phyloP scores from a whole-genome alignment of 208 protist genomes.

The Leishmania mexicana region DNA sequence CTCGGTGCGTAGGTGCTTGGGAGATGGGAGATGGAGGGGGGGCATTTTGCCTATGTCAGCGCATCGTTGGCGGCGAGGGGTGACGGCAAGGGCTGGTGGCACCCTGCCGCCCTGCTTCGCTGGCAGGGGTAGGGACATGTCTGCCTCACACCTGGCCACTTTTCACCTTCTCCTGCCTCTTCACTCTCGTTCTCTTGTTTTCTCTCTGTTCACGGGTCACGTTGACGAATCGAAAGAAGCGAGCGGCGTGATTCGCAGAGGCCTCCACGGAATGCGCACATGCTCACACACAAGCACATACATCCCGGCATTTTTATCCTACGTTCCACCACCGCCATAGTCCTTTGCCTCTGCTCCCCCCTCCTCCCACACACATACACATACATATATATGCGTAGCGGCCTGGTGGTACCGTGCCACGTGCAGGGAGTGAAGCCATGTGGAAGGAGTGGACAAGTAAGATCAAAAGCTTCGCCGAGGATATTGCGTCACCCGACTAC shows the following conservation, averaged over 20 bases:
- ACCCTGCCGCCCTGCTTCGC: not conserved
- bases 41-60: not conserved
- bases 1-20: not conserved
- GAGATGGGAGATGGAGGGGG: too few species aligned
- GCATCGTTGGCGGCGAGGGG: not conserved
- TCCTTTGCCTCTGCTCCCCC: not conserved
- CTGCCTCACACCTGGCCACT: not conserved
- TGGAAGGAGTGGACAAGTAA: conserved; percentile 68
- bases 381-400: not conserved
- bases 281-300: not conserved
- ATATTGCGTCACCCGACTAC: conserved; percentile 68
- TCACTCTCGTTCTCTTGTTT: not conserved
- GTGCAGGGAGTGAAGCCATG: conserved; percentile 23
- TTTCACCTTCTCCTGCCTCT: not conserved
- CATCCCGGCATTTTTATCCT: not conserved
- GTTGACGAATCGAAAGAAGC: not conserved
- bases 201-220: too few species aligned
- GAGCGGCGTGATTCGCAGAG: not conserved
- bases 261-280: not conserved
- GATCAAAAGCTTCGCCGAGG: conserved; percentile 76
- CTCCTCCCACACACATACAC: not conserved
- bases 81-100: not conserved
- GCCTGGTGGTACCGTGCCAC: not conserved
- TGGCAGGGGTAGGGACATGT: not conserved
- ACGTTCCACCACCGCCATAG: not conserved